These are phyloP conservation scores for Entonaema liquescens DNA, from an alignment of 495 filamentous ascomycete genomes.

Conservation along the genomic window DNA sequence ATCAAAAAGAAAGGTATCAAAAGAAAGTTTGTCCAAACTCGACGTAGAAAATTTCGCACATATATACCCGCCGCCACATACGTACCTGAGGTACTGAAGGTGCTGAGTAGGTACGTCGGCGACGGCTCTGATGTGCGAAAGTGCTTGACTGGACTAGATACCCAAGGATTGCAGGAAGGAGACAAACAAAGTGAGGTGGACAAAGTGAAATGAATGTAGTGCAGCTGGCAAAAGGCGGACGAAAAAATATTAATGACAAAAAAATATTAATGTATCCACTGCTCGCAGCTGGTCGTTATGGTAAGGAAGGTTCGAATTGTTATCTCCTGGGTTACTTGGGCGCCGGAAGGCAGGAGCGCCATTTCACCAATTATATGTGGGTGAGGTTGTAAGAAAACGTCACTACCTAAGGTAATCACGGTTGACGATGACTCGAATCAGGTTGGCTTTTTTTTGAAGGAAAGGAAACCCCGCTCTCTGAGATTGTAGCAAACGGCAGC, in stretches of 20 bases:
- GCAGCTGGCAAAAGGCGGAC: neutral
- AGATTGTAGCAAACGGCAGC: neutral
- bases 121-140: neutral
- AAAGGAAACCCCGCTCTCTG: neutral
- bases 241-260: neutral
- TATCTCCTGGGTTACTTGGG: neutral
- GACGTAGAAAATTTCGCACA: neutral
- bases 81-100: neutral
- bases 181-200: neutral
- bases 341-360: neutral
- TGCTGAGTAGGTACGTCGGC: neutral
- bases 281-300: neutral
- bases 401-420: neutral
- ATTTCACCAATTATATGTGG: constrained; percentile 7
- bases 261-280: neutral
- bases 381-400: constrained; percentile 1
- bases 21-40: neutral
- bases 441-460: neutral
- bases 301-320: neutral
- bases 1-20: neutral
- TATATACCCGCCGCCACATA: neutral
- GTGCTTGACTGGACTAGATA: neutral
- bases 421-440: constrained; percentile 6
- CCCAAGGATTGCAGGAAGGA: neutral
- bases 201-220: neutral